phyloP scores from a whole-genome alignment of 2,329 filamentous ascomycete genomes.

The Claviceps humidiphila region DNA sequence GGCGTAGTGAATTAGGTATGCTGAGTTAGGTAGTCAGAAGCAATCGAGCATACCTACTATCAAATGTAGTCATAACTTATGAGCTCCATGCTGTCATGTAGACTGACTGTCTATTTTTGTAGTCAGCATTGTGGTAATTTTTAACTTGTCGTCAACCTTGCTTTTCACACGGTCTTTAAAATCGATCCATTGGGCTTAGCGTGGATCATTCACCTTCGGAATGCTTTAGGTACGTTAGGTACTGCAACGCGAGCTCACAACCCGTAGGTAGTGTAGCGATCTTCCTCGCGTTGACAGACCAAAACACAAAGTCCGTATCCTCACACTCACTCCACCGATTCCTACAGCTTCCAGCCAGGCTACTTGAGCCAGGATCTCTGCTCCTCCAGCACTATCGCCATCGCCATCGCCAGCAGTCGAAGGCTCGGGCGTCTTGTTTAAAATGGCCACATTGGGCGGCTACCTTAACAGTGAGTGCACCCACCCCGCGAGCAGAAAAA shows the following conservation, averaged over 20 bases:
- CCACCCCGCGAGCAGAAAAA: background rate
- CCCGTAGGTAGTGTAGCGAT: no score
- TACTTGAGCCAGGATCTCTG: background rate
- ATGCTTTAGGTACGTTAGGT: background rate
- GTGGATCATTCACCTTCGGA: background rate
- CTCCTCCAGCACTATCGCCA: background rate
- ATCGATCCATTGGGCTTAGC: background rate
- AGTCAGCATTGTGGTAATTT: no score
- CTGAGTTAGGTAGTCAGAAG: no score
- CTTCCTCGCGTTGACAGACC: background rate
- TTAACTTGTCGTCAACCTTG: no score
- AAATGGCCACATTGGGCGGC: slow-evolving; percentile 31
- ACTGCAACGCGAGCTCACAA: background rate
- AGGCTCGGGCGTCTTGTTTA: background rate
- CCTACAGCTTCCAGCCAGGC: background rate
- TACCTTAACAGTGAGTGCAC: slow-evolving; percentile 29
- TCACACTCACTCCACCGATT: background rate
- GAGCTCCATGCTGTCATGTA: no score
- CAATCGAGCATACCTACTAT: no score
- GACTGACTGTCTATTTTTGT: no score
- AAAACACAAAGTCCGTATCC: background rate
- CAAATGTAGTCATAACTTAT: no score
- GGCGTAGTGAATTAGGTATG: no score
- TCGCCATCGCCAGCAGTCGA: no score
- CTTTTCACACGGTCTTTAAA: no score